Conservation (phyloP, 768 basidiomycete genomes). For the Chalciporus sphaerocephalus region DNA sequence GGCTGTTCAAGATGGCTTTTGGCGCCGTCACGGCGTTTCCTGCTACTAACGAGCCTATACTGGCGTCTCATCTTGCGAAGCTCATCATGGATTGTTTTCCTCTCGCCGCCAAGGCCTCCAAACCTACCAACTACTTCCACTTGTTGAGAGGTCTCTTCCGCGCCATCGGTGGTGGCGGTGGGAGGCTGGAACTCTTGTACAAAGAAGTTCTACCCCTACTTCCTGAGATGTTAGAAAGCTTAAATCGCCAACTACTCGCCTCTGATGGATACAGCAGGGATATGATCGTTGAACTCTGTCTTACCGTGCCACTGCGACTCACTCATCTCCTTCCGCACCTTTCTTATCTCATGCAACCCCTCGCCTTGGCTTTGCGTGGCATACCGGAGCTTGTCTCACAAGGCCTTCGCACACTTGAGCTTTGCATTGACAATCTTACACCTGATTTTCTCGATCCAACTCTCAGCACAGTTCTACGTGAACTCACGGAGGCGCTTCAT, state of each 20-base stretch:
- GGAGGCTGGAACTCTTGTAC: conserved; percentile 90
- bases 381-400: conserved; percentile 88
- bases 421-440: conserved; percentile 98
- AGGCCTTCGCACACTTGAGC: conserved; percentile 90
- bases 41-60: conserved; percentile 76
- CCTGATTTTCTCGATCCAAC: conserved; percentile 98
- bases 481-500: conserved; percentile 93
- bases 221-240: conserved; percentile 93
- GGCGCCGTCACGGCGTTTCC: conserved; percentile 75
- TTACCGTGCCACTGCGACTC: conserved; percentile 92
- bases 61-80: conserved; percentile 90
- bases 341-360: conserved; percentile 91
- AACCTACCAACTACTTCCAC: conserved; percentile 90
- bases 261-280: conserved; percentile 82
- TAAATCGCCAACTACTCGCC: conserved; percentile 84
- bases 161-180: conserved; percentile 86
- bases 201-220: conserved; percentile 94
- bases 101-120: conserved; percentile 84
- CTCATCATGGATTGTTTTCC: conserved; percentile 96
- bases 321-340: conserved; percentile 95
- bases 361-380: conserved; percentile 86
- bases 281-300: conserved; percentile 93
- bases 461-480: conserved; percentile 84
- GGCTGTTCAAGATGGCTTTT: conserved; percentile 95
- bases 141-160: conserved; percentile 90